Evolutionary conservation across 805 yeast genomes (phyloP), one percentile per base, ranked within the genome.

Genomic region (Ogataea naganishii): DNA sequence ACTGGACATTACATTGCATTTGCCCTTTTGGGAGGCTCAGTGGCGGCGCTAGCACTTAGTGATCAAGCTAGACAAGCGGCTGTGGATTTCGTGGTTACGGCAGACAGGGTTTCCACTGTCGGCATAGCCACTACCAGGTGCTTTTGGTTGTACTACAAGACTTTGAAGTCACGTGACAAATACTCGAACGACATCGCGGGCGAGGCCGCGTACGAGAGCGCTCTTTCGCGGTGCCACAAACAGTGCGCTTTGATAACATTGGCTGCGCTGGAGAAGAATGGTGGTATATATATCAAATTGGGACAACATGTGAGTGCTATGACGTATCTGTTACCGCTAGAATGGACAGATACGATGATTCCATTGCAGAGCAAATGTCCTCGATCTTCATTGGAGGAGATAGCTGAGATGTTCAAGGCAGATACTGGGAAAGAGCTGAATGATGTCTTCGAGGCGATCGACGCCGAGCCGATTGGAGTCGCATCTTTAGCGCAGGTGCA

Each of bases 401-500:
- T 92, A 14, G 60, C 66, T 24, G 60, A 61, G 11, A 70, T 92
- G 80, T 75, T 92, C 43, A 44, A 49, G 26, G 47, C 53, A 3
- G 99, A 92, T 51, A 59, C 81, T 38, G 86, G 86, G 2, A 42
- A 49, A 10, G 36, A 61, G 2, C 49, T 89, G 10, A 68, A 65
- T 13, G 92, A 81, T 1, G 41, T 74, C 24, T 92, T 92, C 51
- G 51, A 58, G 7, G 72, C 67, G 23, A 83, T 92, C 46, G 70
- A 79, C 35, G 66, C 70, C 0, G 54, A 50, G 7, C 98, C 99
- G 0, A 76, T 92, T 24, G 99, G 98, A 2, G 94, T 84, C 5
- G 98, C 98, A 0, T 84, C 96, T 1, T 63, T 92, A 40, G 98
- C 98, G 0, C 99, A 92, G 49, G 99, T 92, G 5, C 97, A 92